These are phyloP conservation scores for Aspergillus sp. DNA, from an alignment of 2,329 filamentous ascomycete species.

Conservation along the genomic window DNA sequence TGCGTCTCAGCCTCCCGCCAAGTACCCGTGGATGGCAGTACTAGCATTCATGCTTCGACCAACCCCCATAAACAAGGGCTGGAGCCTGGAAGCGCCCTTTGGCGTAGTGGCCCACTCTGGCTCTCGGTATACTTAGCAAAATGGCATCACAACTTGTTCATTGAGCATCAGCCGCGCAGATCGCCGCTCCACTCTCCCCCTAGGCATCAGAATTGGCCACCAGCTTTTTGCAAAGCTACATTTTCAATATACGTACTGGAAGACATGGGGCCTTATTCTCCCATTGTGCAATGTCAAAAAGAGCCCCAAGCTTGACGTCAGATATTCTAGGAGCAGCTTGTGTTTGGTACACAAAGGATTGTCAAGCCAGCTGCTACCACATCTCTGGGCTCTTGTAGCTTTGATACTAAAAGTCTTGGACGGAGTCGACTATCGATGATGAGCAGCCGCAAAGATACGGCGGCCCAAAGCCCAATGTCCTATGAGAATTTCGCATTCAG, in stretches of 20 bases:
- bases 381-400: neutral
- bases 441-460: neutral
- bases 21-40: neutral
- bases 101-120: neutral
- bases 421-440: conserved; percentile 5
- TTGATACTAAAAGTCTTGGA: conserved; percentile 2
- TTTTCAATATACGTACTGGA: no score
- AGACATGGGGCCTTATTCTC: neutral
- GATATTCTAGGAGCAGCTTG: neutral
- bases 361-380: neutral
- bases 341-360: neutral
- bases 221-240: neutral
- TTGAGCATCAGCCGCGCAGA: neutral
- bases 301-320: neutral
- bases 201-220: conserved; percentile 11
- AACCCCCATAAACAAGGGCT: neutral
- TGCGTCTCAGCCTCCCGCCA: neutral
- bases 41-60: neutral
- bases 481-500: neutral
- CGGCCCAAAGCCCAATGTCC: neutral
- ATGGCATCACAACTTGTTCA: conserved; percentile 6
- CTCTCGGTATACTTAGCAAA: neutral
- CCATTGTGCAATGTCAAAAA: neutral
- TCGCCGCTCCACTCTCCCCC: conserved; percentile 2
- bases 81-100: neutral